Percentiles rank a stretch among this genome's conserved stretches.
Conservation (phyloP, 1,139 yeast genomes). For the Meyerozyma athensensis region DNA sequence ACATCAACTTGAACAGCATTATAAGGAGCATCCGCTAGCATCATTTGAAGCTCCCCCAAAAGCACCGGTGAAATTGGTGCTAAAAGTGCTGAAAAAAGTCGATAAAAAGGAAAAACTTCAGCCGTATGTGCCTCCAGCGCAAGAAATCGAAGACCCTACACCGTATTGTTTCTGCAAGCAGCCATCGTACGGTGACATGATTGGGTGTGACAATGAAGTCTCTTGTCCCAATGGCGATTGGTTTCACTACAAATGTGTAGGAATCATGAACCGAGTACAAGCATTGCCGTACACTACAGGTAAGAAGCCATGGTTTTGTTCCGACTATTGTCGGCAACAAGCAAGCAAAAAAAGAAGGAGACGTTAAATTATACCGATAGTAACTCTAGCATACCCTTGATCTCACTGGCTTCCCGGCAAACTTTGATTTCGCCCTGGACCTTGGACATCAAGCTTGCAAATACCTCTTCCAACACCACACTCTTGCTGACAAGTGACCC, state of each 20-base stretch:
- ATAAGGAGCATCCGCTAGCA: conserved; percentile 29
- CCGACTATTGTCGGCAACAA: conserved; percentile 25
- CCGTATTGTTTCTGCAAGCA: conserved; percentile 42
- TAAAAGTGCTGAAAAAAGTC: conserved; percentile 22
- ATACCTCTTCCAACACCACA: conserved; percentile 73
- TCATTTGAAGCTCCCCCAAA: conserved; percentile 16
- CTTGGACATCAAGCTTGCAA: conserved; percentile 54
- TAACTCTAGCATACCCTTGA: conserved; percentile 90
- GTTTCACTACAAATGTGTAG: conserved; percentile 49
- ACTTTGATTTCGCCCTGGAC: conserved; percentile 66
- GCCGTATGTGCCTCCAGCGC: conserved; percentile 4
- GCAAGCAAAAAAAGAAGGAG: conserved; percentile 8
- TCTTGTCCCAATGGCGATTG: conserved; percentile 46
- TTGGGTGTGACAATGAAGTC: conserved; percentile 40
- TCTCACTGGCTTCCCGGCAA: conserved; percentile 82
- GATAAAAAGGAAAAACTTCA: conserved; percentile 6
- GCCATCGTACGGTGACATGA: conserved; percentile 44
- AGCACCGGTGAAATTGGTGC: conserved; percentile 21
- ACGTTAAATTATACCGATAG: conserved; percentile 40
- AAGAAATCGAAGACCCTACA: conserved; percentile 20
- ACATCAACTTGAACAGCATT: conserved; percentile 31
- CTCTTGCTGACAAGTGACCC: conserved; percentile 67
- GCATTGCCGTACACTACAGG: conserved; percentile 36
- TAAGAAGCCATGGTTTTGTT: conserved; percentile 39
- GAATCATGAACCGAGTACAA: conserved; percentile 35